Evolutionary conservation across 345 rosid species (phyloP).

Genomic region (Arabidopsis suecica): DNA sequence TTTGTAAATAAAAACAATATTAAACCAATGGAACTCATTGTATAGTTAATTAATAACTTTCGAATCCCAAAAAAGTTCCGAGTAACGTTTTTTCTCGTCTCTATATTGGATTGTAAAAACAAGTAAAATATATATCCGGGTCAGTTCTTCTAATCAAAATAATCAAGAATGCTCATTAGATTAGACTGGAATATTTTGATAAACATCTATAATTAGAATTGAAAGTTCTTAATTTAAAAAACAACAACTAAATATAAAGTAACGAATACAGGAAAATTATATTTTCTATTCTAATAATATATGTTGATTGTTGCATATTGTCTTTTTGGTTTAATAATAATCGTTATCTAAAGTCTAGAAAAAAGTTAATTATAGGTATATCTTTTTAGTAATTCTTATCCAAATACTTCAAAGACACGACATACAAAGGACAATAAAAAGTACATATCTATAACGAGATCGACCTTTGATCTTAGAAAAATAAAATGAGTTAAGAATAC

Average conservation of each 20-base stretch:
- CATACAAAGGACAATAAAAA: neutral
- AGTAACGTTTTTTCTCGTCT: no score
- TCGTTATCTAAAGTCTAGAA: conserved; percentile 18
- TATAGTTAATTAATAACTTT: neutral
- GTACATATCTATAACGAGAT: neutral
- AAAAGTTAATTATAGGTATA: neutral
- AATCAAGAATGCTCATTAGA: neutral
- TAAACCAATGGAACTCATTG: neutral
- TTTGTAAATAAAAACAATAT: neutral
- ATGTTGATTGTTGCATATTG: neutral
- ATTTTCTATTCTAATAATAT: neutral
- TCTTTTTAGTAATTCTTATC: conserved; percentile 9
- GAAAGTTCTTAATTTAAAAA: neutral
- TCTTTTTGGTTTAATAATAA: neutral
- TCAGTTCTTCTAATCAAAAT: no score
- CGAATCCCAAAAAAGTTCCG: no score
- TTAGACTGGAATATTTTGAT: neutral
- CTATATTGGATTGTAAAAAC: no score
- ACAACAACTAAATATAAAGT: neutral
- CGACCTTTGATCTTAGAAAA: neutral
- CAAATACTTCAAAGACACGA: conserved; percentile 25
- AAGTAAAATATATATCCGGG: no score
- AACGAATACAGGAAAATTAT: neutral
- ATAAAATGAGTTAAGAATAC: neutral
- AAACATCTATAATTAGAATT: neutral